A percentile compares a stretch with the other conserved stretches of the same genome.
phyloP scores from a whole-genome alignment of 2,329 filamentous ascomycete genomes.

The Neocucurbitaria cava region DNA sequence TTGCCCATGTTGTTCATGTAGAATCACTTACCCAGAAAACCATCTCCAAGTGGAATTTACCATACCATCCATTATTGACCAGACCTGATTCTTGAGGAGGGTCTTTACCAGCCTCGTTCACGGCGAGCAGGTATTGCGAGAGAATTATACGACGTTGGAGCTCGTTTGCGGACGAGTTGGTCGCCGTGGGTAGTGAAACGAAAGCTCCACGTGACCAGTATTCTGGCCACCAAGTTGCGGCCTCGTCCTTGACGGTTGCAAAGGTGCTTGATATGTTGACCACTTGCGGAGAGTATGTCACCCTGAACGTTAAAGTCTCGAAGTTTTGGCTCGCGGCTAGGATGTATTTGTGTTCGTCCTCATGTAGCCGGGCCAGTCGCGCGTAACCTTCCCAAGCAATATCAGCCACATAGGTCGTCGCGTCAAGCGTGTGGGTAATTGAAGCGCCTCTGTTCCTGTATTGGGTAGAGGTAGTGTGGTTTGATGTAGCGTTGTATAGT shows the following conservation, averaged over 20 bases:
- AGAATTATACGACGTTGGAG: conserved; percentile 62
- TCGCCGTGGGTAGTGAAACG: conserved; percentile 54
- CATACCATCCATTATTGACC: conserved; percentile 64
- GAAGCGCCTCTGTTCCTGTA: conserved; percentile 39
- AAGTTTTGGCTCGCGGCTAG: conserved; percentile 41
- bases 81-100: conserved; percentile 59
- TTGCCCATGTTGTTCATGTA: neutral
- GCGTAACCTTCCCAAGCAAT: conserved; percentile 49
- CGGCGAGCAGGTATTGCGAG: conserved; percentile 61
- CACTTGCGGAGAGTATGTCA: conserved; percentile 32
- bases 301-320: conserved; percentile 30
- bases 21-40: conserved; percentile 49
- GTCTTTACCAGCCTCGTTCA: conserved; percentile 60
- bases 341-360: conserved; percentile 55
- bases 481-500: conserved; percentile 56
- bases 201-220: conserved; percentile 62
- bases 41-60: conserved; percentile 65
- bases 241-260: conserved; percentile 36
- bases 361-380: conserved; percentile 40
- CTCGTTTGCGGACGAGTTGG: conserved; percentile 54
- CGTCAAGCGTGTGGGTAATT: conserved; percentile 55
- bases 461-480: conserved; percentile 52
- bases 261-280: conserved; percentile 43
- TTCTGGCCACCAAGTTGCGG: conserved; percentile 55
- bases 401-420: conserved; percentile 52